A percentile compares a stretch with the other conserved stretches of the same genome.
Conservation (phyloP, 768 basidiomycete species). For the Rhodotorula sphaerocarpa region DNA sequence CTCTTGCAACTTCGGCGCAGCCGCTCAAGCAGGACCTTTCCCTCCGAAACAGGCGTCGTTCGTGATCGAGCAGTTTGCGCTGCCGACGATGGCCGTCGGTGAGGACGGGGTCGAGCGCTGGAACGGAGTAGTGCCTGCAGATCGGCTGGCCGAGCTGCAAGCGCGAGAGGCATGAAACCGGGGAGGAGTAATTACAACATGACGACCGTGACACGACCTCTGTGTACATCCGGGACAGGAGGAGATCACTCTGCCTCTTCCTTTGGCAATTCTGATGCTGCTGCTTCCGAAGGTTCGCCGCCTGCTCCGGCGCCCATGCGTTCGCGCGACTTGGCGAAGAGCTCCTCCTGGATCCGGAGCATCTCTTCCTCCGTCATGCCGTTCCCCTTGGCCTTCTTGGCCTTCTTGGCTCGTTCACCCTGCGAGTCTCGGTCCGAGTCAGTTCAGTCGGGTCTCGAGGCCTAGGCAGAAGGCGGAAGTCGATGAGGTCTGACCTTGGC, state of each 20-base stretch:
- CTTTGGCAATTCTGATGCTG: too few relatives aligned
- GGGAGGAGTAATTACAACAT: background rate
- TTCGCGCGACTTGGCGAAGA: conserved; percentile 80
- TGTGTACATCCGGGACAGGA: too few relatives aligned
- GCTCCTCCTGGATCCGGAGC: conserved; percentile 70
- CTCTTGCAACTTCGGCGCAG: background rate
- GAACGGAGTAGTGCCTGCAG: conserved; percentile 61
- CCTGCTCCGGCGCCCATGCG: background rate
- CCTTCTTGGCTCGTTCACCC: conserved; percentile 85
- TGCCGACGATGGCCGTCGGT: conserved; percentile 49
- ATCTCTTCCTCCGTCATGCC: conserved; percentile 88
- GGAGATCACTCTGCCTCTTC: too few relatives aligned
- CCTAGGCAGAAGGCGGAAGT: background rate
- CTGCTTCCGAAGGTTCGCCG: too few relatives aligned
- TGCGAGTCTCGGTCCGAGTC: background rate
- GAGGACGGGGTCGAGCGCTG: conserved; percentile 47
- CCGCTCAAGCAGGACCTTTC: background rate
- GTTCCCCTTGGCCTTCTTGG: conserved; percentile 65
- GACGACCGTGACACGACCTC: background rate
- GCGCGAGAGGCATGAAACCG: background rate
- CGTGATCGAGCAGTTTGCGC: conserved; percentile 68
- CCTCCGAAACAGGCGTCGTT: conserved; percentile 55
- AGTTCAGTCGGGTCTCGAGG: background rate
- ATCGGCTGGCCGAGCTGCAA: conserved; percentile 24
- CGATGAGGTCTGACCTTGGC: conserved; percentile 64